Evolutionary conservation across 2,329 filamentous ascomycete genomes (phyloP).

Genomic region (Bipolaris sorokiniana): DNA sequence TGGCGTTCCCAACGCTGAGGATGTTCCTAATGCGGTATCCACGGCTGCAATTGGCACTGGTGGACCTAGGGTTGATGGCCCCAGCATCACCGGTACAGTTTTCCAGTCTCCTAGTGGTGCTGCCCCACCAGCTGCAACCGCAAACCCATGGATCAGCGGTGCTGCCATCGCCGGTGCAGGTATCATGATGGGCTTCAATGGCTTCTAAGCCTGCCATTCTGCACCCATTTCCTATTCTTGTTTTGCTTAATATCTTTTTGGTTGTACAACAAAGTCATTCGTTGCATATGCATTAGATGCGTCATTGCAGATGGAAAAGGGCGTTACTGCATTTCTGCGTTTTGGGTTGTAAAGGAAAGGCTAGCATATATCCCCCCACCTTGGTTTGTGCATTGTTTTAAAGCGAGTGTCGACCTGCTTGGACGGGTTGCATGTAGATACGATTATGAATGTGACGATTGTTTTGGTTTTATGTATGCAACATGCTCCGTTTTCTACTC

Average conservation of each 20-base stretch:
- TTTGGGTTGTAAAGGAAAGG: too few relatives aligned
- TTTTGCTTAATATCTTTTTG: constrained; percentile 6
- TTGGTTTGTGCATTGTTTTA: too few relatives aligned
- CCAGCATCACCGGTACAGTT: constrained; percentile 24
- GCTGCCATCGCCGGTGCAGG: constrained; percentile 41
- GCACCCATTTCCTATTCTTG: not conserved
- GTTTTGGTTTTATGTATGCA: too few relatives aligned
- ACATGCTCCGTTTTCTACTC: too few relatives aligned
- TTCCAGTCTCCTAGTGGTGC: constrained; percentile 16
- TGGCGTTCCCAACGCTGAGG: constrained; percentile 60
- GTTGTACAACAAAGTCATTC: constrained; percentile 11
- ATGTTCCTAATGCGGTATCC: constrained; percentile 59
- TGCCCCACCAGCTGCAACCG: constrained; percentile 32
- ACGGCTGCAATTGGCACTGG: constrained; percentile 52
- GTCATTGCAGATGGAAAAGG: constrained; percentile 2
- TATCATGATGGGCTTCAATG: constrained; percentile 41
- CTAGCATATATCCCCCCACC: too few relatives aligned
- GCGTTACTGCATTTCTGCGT: not conserved
- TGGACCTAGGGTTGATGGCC: constrained; percentile 52
- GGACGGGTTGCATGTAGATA: too few relatives aligned
- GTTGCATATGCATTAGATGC: constrained; percentile 6
- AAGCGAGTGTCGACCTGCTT: too few relatives aligned
- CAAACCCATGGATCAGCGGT: constrained; percentile 39
- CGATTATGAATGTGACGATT: too few relatives aligned
- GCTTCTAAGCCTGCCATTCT: constrained; percentile 28